These are phyloP conservation scores for Amylostereum areolatum DNA, from an alignment of 1,284 basidiomycete genomes.

Conservation along the genomic window DNA sequence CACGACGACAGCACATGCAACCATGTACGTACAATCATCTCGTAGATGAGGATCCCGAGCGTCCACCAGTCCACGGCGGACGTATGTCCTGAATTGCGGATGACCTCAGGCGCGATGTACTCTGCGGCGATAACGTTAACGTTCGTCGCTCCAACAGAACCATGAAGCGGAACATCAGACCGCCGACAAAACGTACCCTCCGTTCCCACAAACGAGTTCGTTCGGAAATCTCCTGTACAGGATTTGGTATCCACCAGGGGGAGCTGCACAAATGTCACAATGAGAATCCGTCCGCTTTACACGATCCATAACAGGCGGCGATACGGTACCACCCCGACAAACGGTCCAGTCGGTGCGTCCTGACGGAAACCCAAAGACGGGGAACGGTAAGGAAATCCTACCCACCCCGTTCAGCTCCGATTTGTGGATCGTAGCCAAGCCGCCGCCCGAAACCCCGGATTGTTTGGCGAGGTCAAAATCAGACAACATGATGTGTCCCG, in stretches of 20 bases:
- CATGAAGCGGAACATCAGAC: constrained; percentile 17
- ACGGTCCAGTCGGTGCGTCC: too few species aligned
- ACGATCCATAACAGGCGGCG: constrained; percentile 8
- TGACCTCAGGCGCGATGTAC: constrained; percentile 99
- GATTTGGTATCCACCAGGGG: constrained; percentile 95
- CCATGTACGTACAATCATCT: constrained; percentile 89
- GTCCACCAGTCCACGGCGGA: constrained; percentile 99
- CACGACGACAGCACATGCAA: too few species aligned
- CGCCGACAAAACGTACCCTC: constrained; percentile 61
- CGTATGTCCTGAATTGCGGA: constrained; percentile 95
- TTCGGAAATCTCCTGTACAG: constrained; percentile 96
- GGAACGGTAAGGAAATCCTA: constrained; percentile 2
- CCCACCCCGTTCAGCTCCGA: constrained; percentile 83
- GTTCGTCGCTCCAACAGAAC: too few species aligned
- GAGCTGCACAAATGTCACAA: constrained; percentile 37
- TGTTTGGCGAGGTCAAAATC: constrained; percentile 99
- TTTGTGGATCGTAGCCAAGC: constrained; percentile 88
- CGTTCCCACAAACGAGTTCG: constrained; percentile 98
- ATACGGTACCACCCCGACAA: too few species aligned
- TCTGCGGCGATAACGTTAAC: constrained; percentile 42
- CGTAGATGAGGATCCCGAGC: constrained; percentile 95
- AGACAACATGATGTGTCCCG: constrained; percentile 98
- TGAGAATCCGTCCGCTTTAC: constrained; percentile 4
- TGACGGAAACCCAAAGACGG: too few species aligned
- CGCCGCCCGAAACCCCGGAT: constrained; percentile 79